Conservation (phyloP, 352 stramenopile species). For the Blastocystis sp. region DNA sequence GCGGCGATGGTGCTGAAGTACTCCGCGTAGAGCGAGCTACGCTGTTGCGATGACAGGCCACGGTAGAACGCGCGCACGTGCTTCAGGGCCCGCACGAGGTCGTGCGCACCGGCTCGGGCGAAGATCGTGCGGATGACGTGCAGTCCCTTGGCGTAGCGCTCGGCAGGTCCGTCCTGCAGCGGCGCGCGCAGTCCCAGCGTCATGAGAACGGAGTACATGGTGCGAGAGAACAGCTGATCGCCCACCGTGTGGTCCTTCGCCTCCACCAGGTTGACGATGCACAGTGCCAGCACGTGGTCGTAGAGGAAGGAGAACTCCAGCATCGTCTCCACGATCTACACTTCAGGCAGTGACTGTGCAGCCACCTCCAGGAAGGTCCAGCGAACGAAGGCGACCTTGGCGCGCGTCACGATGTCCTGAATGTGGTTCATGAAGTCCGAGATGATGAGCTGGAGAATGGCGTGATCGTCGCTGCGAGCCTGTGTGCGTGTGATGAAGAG, state of each 20-base stretch:
- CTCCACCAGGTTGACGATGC: slow-evolving; percentile 27
- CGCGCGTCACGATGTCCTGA: slow-evolving; percentile 1
- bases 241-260: not conserved
- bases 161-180: not conserved
- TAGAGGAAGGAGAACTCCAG: slow-evolving; percentile 1
- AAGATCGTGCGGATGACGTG: not conserved
- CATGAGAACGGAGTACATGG: slow-evolving; percentile 17
- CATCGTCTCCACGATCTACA: slow-evolving; percentile 20
- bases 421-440: slow-evolving; percentile 51
- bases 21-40: not conserved
- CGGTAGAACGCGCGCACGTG: slow-evolving; percentile 37
- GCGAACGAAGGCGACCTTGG: not conserved
- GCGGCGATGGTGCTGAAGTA: not conserved
- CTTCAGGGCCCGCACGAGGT: slow-evolving; percentile 22
- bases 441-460: not conserved
- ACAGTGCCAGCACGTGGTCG: slow-evolving; percentile 20
- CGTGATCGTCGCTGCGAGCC: not conserved
- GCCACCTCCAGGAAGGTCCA: slow-evolving; percentile 40
- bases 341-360: not conserved
- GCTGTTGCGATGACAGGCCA: not conserved
- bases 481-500: slow-evolving; percentile 13
- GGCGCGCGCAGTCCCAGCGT: slow-evolving; percentile 17
- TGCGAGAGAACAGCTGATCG: not conserved
- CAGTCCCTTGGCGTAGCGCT: not conserved
- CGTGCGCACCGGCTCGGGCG: not conserved